A percentile compares a stretch with the other conserved stretches of the same genome.
phyloP scores from a whole-genome alignment of 768 basidiomycete species.

The Plicaturopsis crispa region DNA sequence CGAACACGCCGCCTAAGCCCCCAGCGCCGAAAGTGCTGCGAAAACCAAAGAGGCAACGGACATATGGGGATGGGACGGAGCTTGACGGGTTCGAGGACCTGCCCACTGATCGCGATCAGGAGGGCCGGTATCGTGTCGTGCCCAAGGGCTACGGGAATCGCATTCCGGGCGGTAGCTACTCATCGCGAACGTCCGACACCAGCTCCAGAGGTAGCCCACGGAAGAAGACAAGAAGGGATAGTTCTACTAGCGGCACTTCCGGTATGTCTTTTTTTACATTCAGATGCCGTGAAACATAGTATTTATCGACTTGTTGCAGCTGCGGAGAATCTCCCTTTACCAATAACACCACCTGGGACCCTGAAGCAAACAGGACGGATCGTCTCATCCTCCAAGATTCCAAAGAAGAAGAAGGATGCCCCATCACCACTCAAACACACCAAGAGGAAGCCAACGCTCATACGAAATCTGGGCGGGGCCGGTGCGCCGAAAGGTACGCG shows the following conservation, averaged over 20 bases:
- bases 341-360: too few species aligned
- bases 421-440: slow-evolving; percentile 37
- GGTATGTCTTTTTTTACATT: slow-evolving; percentile 28
- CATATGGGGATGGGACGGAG: slow-evolving; percentile 86
- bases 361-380: slow-evolving; percentile 52
- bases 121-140: slow-evolving; percentile 65
- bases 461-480: slow-evolving; percentile 71
- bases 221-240: slow-evolving; percentile 46
- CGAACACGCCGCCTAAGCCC: slow-evolving; percentile 11
- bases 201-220: slow-evolving; percentile 49
- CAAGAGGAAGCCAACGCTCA: slow-evolving; percentile 77
- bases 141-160: slow-evolving; percentile 65
- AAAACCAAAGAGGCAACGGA: slow-evolving; percentile 67
- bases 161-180: slow-evolving; percentile 44
- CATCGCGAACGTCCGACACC: slow-evolving; percentile 30
- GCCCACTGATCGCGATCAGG: slow-evolving; percentile 77
- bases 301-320: too few species aligned
- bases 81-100: slow-evolving; percentile 85
- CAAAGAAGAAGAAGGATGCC: slow-evolving; percentile 47
- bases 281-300: slow-evolving; percentile 1
- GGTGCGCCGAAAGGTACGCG: slow-evolving; percentile 65
- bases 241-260: slow-evolving; percentile 25
- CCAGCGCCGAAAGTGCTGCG: slow-evolving; percentile 57
- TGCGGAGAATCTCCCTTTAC: too few species aligned
- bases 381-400: slow-evolving; percentile 38